Base-by-base conservation (phyloP, 495 filamentous ascomycete species). In the Penicillium lividum region DNA sequence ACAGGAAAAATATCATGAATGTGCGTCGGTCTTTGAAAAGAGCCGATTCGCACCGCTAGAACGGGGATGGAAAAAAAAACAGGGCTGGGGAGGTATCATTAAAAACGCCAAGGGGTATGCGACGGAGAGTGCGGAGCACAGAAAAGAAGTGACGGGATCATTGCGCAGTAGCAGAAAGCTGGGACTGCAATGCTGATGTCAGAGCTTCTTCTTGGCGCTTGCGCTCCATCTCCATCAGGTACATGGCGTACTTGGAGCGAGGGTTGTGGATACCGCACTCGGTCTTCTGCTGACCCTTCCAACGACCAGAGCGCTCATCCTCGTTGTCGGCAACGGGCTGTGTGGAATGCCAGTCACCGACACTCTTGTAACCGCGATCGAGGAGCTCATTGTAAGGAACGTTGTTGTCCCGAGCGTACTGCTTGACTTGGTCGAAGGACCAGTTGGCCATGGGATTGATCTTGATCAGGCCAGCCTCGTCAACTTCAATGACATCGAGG, bases 201-300 rank as follows among this genome's bases (percentile, higher is more conserved):
- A 83, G 54, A 28, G 75, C 74, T 59, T 89, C 84, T 58, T 89
- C 87, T 67, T 89, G 82, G 63, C 85, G 80, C 78, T 92, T 89
- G 56, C 79, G 71, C 62, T 92, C 90, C 72, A 88, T 80, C 51
- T 92, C 83, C 61, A 82, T 80, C 46, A 97, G 73, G 69, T 86
- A 97, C 69, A 91, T 85, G 15, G 92, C 89, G 65, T 97, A 98
- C 67, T 91, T 88, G 61, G 90, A 94, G 65, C 89, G 84, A 71
- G 92, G 92, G 78, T 98, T 98, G 80, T 98, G 94, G 62, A 98
- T 98, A 7, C 94, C 94, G 69, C 94, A 98, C 77, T 98, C 94
- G 3, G 93, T 92, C 86, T 98, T 98, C 51, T 81, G 76, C 67
- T 90, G 86, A 42, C 94, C 94, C 79, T 96, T 96, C 94, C 94